Conservation (phyloP, 805 yeast species). For the Candida odintsovae region DNA sequence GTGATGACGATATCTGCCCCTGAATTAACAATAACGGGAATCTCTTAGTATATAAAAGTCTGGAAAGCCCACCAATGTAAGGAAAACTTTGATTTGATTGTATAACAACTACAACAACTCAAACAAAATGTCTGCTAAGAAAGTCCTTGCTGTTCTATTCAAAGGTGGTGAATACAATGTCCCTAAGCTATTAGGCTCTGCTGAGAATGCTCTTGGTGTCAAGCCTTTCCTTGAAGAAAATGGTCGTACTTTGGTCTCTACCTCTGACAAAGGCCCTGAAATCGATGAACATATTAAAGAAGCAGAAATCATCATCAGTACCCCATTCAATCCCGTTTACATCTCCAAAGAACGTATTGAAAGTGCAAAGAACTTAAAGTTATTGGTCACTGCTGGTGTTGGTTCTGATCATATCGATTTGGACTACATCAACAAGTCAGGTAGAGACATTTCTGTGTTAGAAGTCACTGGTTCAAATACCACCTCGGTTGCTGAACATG, state of each 20-base stretch:
- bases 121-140: conserved; percentile 1
- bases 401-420: conserved; percentile 81
- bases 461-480: conserved; percentile 85
- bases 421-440: conserved; percentile 53
- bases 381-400: conserved; percentile 75
- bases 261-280: conserved; percentile 61
- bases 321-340: conserved; percentile 82
- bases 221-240: conserved; percentile 54
- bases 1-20: background rate
- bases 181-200: conserved; percentile 56
- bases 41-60: background rate
- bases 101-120: background rate
- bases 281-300: conserved; percentile 64
- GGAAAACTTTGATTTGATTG: no score
- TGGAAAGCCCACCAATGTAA: background rate
- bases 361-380: conserved; percentile 65
- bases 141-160: conserved; percentile 25
- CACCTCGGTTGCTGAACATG: conserved; percentile 78
- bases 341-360: conserved; percentile 60
- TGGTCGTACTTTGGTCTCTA: conserved; percentile 64
- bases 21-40: background rate
- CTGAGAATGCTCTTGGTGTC: conserved; percentile 73
- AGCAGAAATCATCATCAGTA: conserved; percentile 72
- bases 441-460: conserved; percentile 56
- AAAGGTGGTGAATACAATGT: conserved; percentile 26